These are phyloP conservation scores for Viridothelium virens DNA, from an alignment of 495 filamentous ascomycete genomes.

Conservation along the genomic window DNA sequence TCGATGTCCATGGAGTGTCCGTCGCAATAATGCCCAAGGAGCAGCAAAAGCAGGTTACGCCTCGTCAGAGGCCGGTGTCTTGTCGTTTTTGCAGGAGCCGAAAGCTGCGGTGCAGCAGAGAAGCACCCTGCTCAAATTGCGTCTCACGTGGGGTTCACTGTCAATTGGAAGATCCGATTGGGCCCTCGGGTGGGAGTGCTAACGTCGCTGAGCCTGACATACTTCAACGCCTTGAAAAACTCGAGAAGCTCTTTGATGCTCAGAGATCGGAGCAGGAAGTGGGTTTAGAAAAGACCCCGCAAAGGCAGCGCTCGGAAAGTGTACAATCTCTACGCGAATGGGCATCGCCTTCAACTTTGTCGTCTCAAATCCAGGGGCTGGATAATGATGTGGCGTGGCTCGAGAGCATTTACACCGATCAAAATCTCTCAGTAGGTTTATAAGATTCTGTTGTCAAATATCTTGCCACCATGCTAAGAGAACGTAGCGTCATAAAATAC, in stretches of 20 bases:
- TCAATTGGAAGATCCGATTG: slow-evolving; percentile 17
- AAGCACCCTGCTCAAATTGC: slow-evolving; percentile 31
- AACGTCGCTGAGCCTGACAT: slow-evolving; percentile 12
- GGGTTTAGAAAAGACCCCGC: neutral
- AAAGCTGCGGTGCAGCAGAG: slow-evolving; percentile 30
- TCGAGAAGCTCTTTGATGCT: slow-evolving; percentile 17
- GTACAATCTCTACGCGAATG: neutral
- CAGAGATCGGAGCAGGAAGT: neutral
- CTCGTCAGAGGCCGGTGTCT: slow-evolving; percentile 21
- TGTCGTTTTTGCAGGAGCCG: slow-evolving; percentile 21
- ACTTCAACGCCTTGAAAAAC: slow-evolving; percentile 14
- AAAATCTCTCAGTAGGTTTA: slow-evolving; percentile 13
- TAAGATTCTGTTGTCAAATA: neutral
- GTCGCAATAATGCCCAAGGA: slow-evolving; percentile 20
- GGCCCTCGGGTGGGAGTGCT: neutral
- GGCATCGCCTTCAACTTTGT: neutral
- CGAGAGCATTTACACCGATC: slow-evolving; percentile 17
- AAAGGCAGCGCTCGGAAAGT: neutral
- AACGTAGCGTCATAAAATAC: slow-evolving; percentile 11
- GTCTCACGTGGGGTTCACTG: slow-evolving; percentile 26
- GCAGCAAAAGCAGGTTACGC: neutral
- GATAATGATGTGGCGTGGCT: slow-evolving; percentile 20
- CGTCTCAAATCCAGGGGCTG: slow-evolving; percentile 8
- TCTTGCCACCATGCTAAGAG: neutral
- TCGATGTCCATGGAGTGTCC: slow-evolving; percentile 14